These are phyloP conservation scores for Porogramme epimiltina DNA, from an alignment of 1,284 basidiomycete genomes.

Conservation along the genomic window DNA sequence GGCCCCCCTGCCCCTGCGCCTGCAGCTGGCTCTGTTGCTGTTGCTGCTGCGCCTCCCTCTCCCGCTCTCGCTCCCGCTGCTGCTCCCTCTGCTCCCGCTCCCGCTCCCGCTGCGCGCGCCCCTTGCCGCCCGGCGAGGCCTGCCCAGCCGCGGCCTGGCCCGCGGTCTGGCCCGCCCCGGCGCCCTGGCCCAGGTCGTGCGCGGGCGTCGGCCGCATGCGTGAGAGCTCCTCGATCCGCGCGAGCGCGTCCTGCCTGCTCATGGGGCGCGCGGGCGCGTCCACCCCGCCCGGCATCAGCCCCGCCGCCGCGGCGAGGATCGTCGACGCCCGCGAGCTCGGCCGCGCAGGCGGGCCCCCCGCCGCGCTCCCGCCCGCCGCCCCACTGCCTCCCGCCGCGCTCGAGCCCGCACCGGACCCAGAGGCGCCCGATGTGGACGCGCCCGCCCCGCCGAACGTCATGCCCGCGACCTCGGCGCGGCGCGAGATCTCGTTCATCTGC, in stretches of 20 bases:
- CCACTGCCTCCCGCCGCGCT: neutral
- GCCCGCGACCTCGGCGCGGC: conserved; percentile 51
- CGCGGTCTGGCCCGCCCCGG: conserved; percentile 1
- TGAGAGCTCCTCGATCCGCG: conserved; percentile 51
- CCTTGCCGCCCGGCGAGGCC: conserved; percentile 12
- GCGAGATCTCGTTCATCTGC: conserved; percentile 77
- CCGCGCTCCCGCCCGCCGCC: conserved; percentile 14
- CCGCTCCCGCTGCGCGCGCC: conserved; percentile 8
- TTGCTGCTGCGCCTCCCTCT: conserved; percentile 1
- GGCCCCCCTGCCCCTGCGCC: conserved; percentile 7
- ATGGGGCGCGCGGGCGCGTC: conserved; percentile 33
- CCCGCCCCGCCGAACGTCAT: conserved; percentile 38
- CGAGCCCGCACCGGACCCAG: conserved; percentile 5
- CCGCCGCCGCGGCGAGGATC: conserved; percentile 36
- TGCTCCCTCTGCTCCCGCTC: conserved; percentile 8
- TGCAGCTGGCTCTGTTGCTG: conserved; percentile 25
- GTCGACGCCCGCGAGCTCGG: conserved; percentile 29
- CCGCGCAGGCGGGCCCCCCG: conserved; percentile 19
- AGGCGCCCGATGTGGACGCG: neutral
- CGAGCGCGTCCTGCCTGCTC: conserved; percentile 49
- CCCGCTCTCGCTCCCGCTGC: conserved; percentile 3
- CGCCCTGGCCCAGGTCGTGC: conserved; percentile 23
- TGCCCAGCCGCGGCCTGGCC: conserved; percentile 20
- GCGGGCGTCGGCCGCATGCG: conserved; percentile 39
- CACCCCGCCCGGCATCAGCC: conserved; percentile 26